Conservation (phyloP, 1,139 yeast species). For the Protomyces pachydermus region DNA sequence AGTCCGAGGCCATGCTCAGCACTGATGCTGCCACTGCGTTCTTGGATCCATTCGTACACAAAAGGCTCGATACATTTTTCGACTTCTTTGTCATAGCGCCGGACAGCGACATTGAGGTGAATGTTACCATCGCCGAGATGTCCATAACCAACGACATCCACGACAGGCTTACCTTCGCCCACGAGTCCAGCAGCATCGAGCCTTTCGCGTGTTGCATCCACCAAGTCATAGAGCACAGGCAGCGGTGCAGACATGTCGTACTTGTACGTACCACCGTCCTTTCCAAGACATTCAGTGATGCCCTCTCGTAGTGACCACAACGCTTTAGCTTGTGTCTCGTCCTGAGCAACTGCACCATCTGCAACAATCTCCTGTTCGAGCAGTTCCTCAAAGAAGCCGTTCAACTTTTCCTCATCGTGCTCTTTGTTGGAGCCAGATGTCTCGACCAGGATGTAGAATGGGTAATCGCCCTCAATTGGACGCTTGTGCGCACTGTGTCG, state of each 20-base stretch:
- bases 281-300: conserved; percentile 81
- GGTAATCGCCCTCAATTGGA: conserved; percentile 76
- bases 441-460: conserved; percentile 86
- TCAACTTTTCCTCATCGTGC: conserved; percentile 48
- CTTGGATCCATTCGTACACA: conserved; percentile 80
- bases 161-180: conserved; percentile 70
- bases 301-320: conserved; percentile 96
- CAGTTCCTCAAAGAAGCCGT: conserved; percentile 69
- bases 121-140: conserved; percentile 95
- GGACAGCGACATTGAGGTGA: conserved; percentile 86
- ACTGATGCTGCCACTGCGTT: conserved; percentile 76
- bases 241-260: conserved; percentile 91
- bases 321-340: conserved; percentile 73
- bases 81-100: conserved; percentile 69
- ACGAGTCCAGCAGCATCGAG: conserved; percentile 52
- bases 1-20: conserved; percentile 98
- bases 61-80: conserved; percentile 83
- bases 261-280: conserved; percentile 90
- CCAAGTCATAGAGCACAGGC: conserved; percentile 69
- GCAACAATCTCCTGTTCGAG: conserved; percentile 79
- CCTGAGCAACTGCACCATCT: conserved; percentile 95
- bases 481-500: conserved; percentile 49
- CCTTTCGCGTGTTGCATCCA: conserved; percentile 61
- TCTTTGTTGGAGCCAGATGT: conserved; percentile 90
- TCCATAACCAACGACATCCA: conserved; percentile 88